Conservation (phyloP, 2,329 filamentous ascomycete species). For the Aspergillus persii region DNA sequence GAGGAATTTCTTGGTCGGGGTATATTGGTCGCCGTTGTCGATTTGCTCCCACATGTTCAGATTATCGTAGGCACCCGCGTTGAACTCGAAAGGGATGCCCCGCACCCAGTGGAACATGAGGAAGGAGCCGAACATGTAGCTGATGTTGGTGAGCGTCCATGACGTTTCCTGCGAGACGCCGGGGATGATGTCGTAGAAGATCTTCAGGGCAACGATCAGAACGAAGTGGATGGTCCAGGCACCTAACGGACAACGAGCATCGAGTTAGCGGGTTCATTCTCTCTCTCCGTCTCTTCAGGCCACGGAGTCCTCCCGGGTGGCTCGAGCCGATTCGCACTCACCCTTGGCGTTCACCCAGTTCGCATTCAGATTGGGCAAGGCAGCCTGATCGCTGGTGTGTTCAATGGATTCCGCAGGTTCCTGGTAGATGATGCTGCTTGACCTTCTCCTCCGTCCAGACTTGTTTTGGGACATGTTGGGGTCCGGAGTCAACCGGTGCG, state of each 20-base stretch:
- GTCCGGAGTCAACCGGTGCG: constrained; percentile 54
- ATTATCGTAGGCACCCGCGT: constrained; percentile 96
- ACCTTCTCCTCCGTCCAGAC: constrained; percentile 79
- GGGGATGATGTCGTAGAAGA: constrained; percentile 94
- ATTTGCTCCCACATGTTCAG: constrained; percentile 99
- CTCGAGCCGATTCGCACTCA: constrained; percentile 46
- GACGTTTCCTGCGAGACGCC: constrained; percentile 96
- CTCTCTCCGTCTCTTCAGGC: background rate
- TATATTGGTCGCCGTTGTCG: constrained; percentile 98
- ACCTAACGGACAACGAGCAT: constrained; percentile 53
- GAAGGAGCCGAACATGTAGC: constrained; percentile 98
- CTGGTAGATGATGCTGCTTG: constrained; percentile 97
- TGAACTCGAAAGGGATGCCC: constrained; percentile 98
- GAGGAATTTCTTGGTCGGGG: constrained; percentile 96
- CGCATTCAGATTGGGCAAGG: constrained; percentile 91
- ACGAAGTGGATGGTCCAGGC: constrained; percentile 98
- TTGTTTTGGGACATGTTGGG: constrained; percentile 64
- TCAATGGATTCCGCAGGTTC: constrained; percentile 95
- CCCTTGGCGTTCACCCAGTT: constrained; percentile 99
- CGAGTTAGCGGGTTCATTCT: constrained; percentile 13
- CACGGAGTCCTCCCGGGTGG: background rate
- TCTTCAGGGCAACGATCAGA: constrained; percentile 85
- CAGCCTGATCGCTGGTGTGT: constrained; percentile 94
- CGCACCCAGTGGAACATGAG: constrained; percentile 99
- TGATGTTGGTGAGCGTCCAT: constrained; percentile 98